phyloP scores from a whole-genome alignment of 83 land plant species.

The Picea mariana region DNA sequence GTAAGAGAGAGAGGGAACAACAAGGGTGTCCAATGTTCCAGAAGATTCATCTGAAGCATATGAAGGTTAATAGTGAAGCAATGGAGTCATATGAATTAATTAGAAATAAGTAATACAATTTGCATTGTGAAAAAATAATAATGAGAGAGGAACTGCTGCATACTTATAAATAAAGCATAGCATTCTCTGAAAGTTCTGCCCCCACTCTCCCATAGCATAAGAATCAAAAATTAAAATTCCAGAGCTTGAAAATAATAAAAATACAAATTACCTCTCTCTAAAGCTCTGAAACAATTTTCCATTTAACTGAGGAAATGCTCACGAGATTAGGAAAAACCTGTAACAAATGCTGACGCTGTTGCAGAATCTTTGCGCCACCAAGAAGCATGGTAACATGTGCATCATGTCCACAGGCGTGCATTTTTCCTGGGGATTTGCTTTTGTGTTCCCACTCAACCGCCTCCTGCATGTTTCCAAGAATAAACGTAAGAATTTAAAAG shows the following conservation, averaged over 20 bases:
- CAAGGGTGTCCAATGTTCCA: no score
- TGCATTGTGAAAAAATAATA: no score
- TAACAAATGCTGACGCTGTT: constrained; percentile 31
- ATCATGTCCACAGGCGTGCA: constrained; percentile 91
- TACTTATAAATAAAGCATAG: no score
- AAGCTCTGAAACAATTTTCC: neutral
- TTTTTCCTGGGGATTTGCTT: constrained; percentile 66
- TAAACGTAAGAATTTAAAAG: neutral
- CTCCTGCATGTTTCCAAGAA: constrained; percentile 43
- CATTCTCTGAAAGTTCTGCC: no score
- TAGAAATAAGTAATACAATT: no score
- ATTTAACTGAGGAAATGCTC: neutral
- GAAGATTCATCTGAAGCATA: no score
- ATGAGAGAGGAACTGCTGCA: no score
- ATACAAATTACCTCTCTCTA: neutral
- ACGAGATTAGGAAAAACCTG: constrained; percentile 27
- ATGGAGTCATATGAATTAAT: no score
- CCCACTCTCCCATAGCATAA: no score
- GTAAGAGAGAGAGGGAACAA: no score
- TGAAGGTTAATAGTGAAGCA: no score
- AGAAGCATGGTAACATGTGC: constrained; percentile 81
- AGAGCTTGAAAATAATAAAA: neutral
- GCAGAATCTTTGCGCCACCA: constrained; percentile 76
- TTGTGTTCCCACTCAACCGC: constrained; percentile 70
- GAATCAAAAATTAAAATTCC: no score